A percentile compares a stretch with the other conserved stretches of the same genome.
phyloP scores from a whole-genome alignment of 495 filamentous ascomycete species.

The Chaetomium tenue region DNA sequence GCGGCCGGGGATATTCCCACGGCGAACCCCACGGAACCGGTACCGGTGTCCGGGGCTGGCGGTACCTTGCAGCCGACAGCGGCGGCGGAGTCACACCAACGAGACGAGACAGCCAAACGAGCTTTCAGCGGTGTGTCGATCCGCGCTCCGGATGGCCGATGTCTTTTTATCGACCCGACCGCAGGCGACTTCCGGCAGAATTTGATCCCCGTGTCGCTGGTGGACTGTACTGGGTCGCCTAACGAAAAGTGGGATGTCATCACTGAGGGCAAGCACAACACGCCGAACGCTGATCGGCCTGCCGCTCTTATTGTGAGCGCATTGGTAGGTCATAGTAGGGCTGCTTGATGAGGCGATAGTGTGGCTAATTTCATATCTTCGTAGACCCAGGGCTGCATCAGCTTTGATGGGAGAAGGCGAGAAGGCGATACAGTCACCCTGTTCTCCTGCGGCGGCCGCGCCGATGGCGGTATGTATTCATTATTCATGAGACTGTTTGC shows the following conservation, averaged over 20 bases:
- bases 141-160: conserved; percentile 49
- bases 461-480: conserved; percentile 47
- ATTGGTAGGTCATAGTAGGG: conserved; percentile 31
- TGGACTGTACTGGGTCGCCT: conserved; percentile 45
- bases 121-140: conserved; percentile 49
- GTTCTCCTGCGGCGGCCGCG: conserved; percentile 55
- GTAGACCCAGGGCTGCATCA: conserved; percentile 51
- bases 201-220: conserved; percentile 50
- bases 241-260: conserved; percentile 57
- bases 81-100: conserved; percentile 46
- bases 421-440: conserved; percentile 49
- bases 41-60: conserved; percentile 52
- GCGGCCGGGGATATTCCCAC: conserved; percentile 30
- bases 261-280: conserved; percentile 51
- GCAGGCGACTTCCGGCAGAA: conserved; percentile 58
- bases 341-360: neutral
- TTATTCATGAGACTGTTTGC: neutral
- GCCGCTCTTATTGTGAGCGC: conserved; percentile 50
- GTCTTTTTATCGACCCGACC: conserved; percentile 53
- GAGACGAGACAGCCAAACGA: conserved; percentile 49
- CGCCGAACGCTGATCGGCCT: conserved; percentile 28
- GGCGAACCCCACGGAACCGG: conserved; percentile 46
- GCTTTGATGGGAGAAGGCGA: conserved; percentile 47
- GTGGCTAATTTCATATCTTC: conserved; percentile 6
- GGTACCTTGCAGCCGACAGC: conserved; percentile 49